These are phyloP conservation scores for Puccinia hordei DNA, from an alignment of 1,284 basidiomycete genomes.

Conservation along the genomic window DNA sequence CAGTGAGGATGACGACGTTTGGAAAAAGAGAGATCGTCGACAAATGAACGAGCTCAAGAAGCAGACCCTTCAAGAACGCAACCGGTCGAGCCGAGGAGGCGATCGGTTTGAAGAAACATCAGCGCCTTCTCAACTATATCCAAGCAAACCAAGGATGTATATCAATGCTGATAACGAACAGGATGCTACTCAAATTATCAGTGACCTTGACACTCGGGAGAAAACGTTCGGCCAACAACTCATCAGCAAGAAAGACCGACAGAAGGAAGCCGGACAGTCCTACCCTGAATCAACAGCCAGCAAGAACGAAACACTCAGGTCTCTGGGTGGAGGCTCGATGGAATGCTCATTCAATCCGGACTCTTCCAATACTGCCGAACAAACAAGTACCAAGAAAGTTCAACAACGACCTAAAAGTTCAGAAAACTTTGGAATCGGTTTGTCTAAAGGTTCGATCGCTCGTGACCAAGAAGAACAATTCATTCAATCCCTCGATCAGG, in stretches of 20 bases:
- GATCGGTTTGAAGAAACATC: not conserved
- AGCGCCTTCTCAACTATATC: conserved; percentile 1
- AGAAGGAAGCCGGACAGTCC: not conserved
- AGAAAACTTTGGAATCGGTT: conserved; percentile 57
- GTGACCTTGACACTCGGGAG: not conserved
- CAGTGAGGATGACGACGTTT: conserved; percentile 49
- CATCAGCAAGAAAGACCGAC: not conserved
- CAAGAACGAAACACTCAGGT: conserved; percentile 53
- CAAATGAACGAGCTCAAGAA: conserved; percentile 2
- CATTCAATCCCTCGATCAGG: conserved; percentile 56
- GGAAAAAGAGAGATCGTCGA: conserved; percentile 27
- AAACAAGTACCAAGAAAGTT: conserved; percentile 40
- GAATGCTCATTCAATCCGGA: conserved; percentile 61
- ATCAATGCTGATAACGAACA: conserved; percentile 30
- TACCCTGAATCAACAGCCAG: not conserved
- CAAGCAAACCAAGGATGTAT: conserved; percentile 23
- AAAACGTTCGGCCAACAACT: conserved; percentile 34
- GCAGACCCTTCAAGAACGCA: conserved; percentile 4
- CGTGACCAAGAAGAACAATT: conserved; percentile 56
- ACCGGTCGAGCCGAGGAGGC: not conserved
- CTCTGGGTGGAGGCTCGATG: conserved; percentile 62
- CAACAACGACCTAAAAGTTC: conserved; percentile 20
- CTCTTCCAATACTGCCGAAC: conserved; percentile 37
- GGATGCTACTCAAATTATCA: not conserved
- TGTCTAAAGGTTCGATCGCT: conserved; percentile 57